Base-by-base conservation (phyloP, 1,139 yeast species). In the Scheffersomyces parashehatae region DNA sequence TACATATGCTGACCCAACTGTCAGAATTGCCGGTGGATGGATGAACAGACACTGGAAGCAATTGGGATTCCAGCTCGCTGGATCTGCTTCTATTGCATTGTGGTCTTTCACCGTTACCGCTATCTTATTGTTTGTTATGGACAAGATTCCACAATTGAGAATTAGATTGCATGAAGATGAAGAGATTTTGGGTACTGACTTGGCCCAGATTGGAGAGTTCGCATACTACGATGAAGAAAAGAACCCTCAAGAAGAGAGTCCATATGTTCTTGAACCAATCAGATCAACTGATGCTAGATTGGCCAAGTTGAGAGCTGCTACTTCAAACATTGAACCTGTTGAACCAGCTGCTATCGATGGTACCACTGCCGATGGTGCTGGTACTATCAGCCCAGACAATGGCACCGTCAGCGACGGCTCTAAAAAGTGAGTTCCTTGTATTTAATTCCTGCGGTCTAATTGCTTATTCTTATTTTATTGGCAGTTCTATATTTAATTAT, bases 61-160 rank as follows among this genome's bases (percentile, higher is more conserved):
- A 75, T 83, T 91, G 50, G 97, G 97, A 47, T 90, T 85, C 75
- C 98, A 91, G 74, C 75, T 91, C 55, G 97, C 98, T 37, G 97
- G 89, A 43, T 77, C 85, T 51, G 72, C 77, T 50, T 77, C 96
- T 24, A 81, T 85, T 48, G 83, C 85, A 50, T 81, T 81, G 26
- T 91, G 96, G 95, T 79, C 96, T 10, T 88, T 88, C 60, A 78
- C 70, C 12, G 79, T 90, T 44, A 89, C 97, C 31, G 77, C 85
- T 5, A 73, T 88, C 45, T 75, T 91, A 41, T 76, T 93, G 51
- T 66, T 84, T 40, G 67, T 70, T 45, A 82, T 88, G 89, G 89
- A 91, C 79, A 73, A 72, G 59, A 79, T 90, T 52, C 98, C 98
- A 53, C 79, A 79, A 73, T 77, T 90, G 62, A 84, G 88, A 72